Evolutionary conservation across 495 filamentous ascomycete species (phyloP), one percentile per base, ranked within the genome.

Genomic region (Hypoxylon fragiforme): DNA sequence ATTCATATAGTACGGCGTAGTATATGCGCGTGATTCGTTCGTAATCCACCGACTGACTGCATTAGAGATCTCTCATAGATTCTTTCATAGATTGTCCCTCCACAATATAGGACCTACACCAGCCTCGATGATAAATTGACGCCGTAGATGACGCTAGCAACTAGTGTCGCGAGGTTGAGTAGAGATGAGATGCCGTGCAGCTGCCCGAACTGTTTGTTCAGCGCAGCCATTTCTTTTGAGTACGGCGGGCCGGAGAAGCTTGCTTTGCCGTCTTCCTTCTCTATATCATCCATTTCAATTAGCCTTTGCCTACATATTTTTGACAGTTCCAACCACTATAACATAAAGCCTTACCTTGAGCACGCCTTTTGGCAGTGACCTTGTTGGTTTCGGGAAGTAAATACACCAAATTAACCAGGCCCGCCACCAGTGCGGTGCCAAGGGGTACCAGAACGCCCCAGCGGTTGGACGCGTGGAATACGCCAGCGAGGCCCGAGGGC

Each of bases 191-290:
- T 63, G 15, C 92, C 89, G 73, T 97, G 92, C 42, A 96, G 71
- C 35, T 76, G 78, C 3, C 78, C 80, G 73, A 97, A 97, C 62
- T 73, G 75, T 74, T 82, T 87, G 74, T 96, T 97, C 65, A 97
- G 67, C 19, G 76, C 76, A 53, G 77, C 54, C 91, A 96, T 96
- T 73, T 89, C 88, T 66, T 85, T 78, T 4, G 86, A 90, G 57
- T 92, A 87, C 24, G 88, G 84, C 12, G 80, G 77, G 18, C 74
- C 68, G 47, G 96, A 91, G 56, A 89, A 85, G 69, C 82, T 85
- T 67, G 83, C 86, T 78, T 94, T 96, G 47, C 90, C 88, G 67
- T 96, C 92, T 49, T 76, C 74, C 37, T 54, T 67, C 50, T 75
- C 71, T 77, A 40, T 22, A 28, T 7, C 7, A 35, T 15, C 39